A percentile compares a stretch with the other conserved stretches of the same genome.
phyloP scores from a whole-genome alignment of 768 basidiomycete species.

The Boletus edulis region DNA sequence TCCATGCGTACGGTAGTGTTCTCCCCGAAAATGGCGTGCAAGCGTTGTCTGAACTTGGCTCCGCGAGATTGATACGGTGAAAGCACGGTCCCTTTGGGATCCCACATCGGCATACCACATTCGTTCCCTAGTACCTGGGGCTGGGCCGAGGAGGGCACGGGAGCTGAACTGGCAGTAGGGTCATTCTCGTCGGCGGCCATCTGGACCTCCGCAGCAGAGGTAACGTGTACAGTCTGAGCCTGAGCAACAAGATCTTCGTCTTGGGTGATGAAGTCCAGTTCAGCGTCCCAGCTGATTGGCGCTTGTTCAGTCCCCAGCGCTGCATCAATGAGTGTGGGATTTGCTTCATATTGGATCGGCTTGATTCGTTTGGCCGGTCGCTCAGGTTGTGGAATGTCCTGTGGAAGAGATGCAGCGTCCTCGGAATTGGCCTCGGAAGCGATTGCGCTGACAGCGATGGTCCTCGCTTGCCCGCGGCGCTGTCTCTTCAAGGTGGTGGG shows the following conservation, averaged over 20 bases:
- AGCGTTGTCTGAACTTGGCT: slow-evolving; percentile 18
- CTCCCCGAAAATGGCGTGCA: slow-evolving; percentile 20
- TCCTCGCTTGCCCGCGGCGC: background rate
- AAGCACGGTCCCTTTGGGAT: background rate
- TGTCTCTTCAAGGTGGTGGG: slow-evolving; percentile 4
- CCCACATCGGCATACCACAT: background rate
- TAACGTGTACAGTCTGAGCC: background rate
- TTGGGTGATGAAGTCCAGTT: slow-evolving; percentile 5
- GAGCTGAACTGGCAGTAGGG: background rate
- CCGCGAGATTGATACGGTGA: slow-evolving; percentile 19
- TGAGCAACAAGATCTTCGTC: background rate
- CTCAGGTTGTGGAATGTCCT: background rate
- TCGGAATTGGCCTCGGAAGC: slow-evolving; percentile 16
- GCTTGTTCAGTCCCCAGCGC: slow-evolving; percentile 25
- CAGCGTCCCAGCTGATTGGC: slow-evolving; percentile 17
- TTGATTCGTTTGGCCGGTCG: slow-evolving; percentile 19
- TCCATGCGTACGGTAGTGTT: slow-evolving; percentile 21
- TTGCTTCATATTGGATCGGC: slow-evolving; percentile 20
- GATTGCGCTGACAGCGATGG: background rate
- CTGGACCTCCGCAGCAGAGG: background rate
- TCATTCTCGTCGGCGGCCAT: background rate
- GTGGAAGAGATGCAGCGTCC: background rate
- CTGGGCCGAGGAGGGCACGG: background rate
- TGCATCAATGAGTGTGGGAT: slow-evolving; percentile 15
- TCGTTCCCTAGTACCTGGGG: background rate